Evolutionary conservation across 352 stramenopile species (phyloP).

Genomic region (Pelagophyceae sp.): DNA sequence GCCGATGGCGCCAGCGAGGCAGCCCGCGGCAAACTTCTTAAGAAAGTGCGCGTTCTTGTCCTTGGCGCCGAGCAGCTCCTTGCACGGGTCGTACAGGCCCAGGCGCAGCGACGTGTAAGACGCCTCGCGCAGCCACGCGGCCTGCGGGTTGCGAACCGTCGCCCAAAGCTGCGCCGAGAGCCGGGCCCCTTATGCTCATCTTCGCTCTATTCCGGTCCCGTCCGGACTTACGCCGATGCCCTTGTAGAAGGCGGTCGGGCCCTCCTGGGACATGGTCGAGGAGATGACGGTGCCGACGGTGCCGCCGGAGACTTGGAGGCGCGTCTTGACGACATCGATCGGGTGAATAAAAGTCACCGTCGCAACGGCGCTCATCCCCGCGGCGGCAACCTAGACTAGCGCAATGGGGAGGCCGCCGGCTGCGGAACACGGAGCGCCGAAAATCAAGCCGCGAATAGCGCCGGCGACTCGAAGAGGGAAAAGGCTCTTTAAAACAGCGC

Average conservation of each 20-base stretch:
- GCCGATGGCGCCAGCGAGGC: slow-evolving; percentile 50
- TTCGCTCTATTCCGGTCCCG: too few relatives aligned
- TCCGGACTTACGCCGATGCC: too few relatives aligned
- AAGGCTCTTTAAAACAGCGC: too few relatives aligned
- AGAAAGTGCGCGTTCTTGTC: slow-evolving; percentile 46
- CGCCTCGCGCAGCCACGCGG: slow-evolving; percentile 55
- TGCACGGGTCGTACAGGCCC: slow-evolving; percentile 57
- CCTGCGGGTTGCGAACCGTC: too few relatives aligned
- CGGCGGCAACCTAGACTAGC: slow-evolving; percentile 6
- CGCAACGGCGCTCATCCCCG: slow-evolving; percentile 7
- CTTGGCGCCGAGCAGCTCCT: slow-evolving; percentile 49
- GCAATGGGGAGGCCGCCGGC: too few relatives aligned
- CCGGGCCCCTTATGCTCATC: too few relatives aligned
- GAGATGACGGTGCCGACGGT: slow-evolving; percentile 47
- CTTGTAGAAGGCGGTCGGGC: slow-evolving; percentile 57
- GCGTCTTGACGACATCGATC: slow-evolving; percentile 63
- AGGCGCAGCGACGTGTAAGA: slow-evolving; percentile 60
- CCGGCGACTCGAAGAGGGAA: too few relatives aligned
- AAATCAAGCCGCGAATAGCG: too few relatives aligned
- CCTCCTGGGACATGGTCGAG: slow-evolving; percentile 50
- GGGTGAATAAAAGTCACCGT: slow-evolving; percentile 55
- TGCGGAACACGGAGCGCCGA: too few relatives aligned
- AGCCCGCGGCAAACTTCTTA: slow-evolving; percentile 54
- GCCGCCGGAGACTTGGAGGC: slow-evolving; percentile 55
- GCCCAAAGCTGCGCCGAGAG: too few relatives aligned